A percentile compares a stretch with the other conserved stretches of the same genome.
phyloP scores from a whole-genome alignment of 1,139 yeast genomes.

The Yamadazyma mexicana region DNA sequence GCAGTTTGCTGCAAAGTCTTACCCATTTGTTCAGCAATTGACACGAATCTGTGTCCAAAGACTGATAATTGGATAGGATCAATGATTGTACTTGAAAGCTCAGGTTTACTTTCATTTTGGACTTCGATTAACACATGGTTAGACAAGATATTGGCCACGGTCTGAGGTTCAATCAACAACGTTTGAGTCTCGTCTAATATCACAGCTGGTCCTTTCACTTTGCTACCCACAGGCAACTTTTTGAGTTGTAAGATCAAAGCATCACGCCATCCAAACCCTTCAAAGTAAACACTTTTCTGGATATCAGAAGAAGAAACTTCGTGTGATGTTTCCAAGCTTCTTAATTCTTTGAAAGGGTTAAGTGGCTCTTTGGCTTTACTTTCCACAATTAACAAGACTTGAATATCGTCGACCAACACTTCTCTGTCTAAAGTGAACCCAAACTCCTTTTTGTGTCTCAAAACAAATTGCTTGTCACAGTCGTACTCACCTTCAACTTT shows the following conservation, averaged over 20 bases:
- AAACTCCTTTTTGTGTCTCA: conserved; percentile 37
- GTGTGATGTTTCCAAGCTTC: conserved; percentile 10
- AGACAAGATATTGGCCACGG: conserved; percentile 15
- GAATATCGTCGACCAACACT: conserved; percentile 78
- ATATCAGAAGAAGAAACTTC: conserved; percentile 6
- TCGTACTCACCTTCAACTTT: conserved; percentile 20
- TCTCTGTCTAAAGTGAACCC: conserved; percentile 43
- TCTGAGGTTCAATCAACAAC: conserved; percentile 16
- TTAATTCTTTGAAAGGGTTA: conserved; percentile 36
- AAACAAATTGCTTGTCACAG: conserved; percentile 29
- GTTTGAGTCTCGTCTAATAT: conserved; percentile 21
- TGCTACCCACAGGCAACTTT: conserved; percentile 51
- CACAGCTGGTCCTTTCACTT: conserved; percentile 63
- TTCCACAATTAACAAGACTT: conserved; percentile 48
- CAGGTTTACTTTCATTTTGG: conserved; percentile 10
- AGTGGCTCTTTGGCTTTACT: conserved; percentile 27
- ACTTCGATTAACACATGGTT: conserved; percentile 18
- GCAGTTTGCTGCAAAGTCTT: conserved; percentile 19
- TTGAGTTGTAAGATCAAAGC: conserved; percentile 55
- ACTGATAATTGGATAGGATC: conserved; percentile 19
- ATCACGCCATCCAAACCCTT: conserved; percentile 43
- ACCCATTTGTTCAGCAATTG: conserved; percentile 20
- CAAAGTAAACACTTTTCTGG: conserved; percentile 29
- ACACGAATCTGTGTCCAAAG: conserved; percentile 19
- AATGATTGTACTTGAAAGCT: conserved; percentile 17